phyloP scores from a whole-genome alignment of 192 early-diverging fungal genomes.

The Umbelopsis ramanniana region DNA sequence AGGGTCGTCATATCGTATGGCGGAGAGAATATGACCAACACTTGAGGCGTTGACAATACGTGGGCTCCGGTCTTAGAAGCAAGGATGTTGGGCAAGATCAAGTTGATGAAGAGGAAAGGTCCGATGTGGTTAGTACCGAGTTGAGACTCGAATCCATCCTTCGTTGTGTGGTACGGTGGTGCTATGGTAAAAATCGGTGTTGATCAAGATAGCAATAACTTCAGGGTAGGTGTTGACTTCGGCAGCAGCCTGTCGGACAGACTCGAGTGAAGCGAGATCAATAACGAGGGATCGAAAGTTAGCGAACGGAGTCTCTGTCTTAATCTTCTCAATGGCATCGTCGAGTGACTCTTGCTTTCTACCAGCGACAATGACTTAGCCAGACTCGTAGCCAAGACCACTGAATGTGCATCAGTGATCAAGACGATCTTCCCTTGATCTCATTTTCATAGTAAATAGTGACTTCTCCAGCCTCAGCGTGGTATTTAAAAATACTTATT shows the following conservation, averaged over 20 bases:
- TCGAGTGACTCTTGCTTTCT: slow-evolving; percentile 24
- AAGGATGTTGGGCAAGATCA: slow-evolving; percentile 8
- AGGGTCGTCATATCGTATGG: slow-evolving; percentile 9
- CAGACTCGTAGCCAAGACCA: too few relatives aligned
- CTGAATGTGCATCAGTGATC: not conserved
- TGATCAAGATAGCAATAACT: not conserved
- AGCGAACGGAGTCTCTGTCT: not conserved
- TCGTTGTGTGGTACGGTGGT: slow-evolving; percentile 20
- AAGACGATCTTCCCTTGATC: not conserved
- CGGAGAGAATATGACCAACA: not conserved
- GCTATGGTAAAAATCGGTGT: slow-evolving; percentile 56
- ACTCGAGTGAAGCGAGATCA: slow-evolving; percentile 8
- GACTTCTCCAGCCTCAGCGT: not conserved
- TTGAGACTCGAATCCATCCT: slow-evolving; percentile 40
- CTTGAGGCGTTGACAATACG: slow-evolving; percentile 17
- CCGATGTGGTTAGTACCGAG: not conserved
- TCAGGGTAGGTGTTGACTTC: not conserved
- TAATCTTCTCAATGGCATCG: slow-evolving; percentile 18
- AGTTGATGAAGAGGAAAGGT: slow-evolving; percentile 25
- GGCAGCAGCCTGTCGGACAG: slow-evolving; percentile 15
- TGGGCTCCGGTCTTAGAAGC: slow-evolving; percentile 9
- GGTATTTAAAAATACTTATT: not conserved
- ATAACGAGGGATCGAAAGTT: not conserved
- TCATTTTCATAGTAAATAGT: not conserved
- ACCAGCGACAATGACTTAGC: slow-evolving; percentile 12